Conservation (phyloP, 208 protist species). For the Crithidia mellificae region DNA sequence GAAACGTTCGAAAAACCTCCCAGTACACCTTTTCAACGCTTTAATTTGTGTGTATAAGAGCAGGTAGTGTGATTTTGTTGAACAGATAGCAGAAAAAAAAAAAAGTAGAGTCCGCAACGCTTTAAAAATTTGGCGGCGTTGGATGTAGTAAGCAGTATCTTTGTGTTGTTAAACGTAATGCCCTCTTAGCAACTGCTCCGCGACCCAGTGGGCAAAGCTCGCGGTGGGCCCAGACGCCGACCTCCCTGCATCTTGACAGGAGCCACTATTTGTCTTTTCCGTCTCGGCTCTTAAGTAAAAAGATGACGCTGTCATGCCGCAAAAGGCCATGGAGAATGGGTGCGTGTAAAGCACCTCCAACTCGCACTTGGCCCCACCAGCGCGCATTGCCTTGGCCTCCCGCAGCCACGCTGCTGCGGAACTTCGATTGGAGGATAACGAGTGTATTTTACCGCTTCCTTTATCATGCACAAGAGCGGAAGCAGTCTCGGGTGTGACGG, state of each 20-base stretch:
- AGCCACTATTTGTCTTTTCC: background rate
- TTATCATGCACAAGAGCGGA: too few relatives aligned
- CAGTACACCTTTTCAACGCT: too few relatives aligned
- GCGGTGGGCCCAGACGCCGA: background rate
- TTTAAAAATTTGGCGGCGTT: too few relatives aligned
- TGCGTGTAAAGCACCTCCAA: constrained; percentile 37
- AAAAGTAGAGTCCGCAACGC: too few relatives aligned
- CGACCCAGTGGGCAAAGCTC: constrained; percentile 34
- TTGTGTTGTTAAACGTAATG: constrained; percentile 32
- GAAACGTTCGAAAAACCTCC: too few relatives aligned
- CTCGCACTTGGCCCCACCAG: constrained; percentile 31
- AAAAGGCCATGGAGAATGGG: constrained; percentile 4
- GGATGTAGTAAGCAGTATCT: too few relatives aligned
- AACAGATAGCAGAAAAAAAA: too few relatives aligned
- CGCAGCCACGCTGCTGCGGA: constrained; percentile 17
- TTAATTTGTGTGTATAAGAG: too few relatives aligned
- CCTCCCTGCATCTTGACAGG: background rate
- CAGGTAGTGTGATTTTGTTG: too few relatives aligned
- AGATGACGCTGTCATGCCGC: background rate
- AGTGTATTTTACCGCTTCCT: too few relatives aligned
- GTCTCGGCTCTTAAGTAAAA: background rate
- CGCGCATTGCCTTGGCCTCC: constrained; percentile 26
- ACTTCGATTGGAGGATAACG: background rate
- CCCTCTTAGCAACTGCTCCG: constrained; percentile 38
- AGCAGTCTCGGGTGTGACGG: too few relatives aligned